Evolutionary conservation across 306 rosid genomes (phyloP).

Genomic region (Ammopiptanthus mongolicus): DNA sequence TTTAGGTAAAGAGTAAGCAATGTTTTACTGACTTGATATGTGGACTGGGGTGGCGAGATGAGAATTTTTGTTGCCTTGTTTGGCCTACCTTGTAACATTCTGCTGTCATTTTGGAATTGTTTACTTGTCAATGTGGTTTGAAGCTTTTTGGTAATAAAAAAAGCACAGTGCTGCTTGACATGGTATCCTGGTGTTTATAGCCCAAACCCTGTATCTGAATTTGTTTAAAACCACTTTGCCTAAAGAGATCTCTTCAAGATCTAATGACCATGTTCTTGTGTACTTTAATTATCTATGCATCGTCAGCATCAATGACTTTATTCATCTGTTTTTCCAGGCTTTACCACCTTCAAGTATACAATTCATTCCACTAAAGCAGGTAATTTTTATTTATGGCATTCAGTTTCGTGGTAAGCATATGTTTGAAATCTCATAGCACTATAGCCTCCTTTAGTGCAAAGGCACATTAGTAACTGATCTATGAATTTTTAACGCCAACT

Average conservation of each 20-base stretch:
- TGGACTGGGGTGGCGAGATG: neutral
- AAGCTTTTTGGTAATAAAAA: neutral
- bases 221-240: neutral
- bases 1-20: neutral
- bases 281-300: neutral
- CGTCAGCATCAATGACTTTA: slow-evolving; percentile 11
- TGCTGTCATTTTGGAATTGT: neutral
- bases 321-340: slow-evolving; percentile 53
- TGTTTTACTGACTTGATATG: neutral
- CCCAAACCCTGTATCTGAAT: neutral
- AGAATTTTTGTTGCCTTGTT: neutral
- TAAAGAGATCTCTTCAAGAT: neutral
- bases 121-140: too few relatives aligned
- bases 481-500: neutral
- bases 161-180: neutral
- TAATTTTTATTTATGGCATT: slow-evolving; percentile 19
- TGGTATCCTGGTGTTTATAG: neutral
- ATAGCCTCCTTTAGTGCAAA: slow-evolving; percentile 11
- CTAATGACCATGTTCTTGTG: neutral
- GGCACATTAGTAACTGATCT: neutral
- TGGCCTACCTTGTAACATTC: neutral
- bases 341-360: slow-evolving; percentile 71
- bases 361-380: slow-evolving; percentile 90
- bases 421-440: slow-evolving; percentile 7
- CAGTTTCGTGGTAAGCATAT: slow-evolving; percentile 1